Evolutionary conservation across 345 rosid species (phyloP), one percentile per base, ranked within the genome.

Genomic region (Alliaria petiolata): DNA sequence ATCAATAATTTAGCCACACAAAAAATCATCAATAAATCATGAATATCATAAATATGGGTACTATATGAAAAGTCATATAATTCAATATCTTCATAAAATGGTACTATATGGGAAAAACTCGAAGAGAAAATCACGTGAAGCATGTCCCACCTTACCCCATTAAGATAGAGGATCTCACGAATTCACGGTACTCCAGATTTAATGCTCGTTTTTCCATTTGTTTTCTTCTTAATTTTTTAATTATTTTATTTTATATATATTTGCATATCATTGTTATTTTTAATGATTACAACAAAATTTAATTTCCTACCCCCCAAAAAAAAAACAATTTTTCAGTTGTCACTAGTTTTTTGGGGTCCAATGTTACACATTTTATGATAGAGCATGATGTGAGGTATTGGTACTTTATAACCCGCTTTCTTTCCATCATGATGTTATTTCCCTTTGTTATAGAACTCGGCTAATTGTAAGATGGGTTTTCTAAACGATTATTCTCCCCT

Each of bases 111-210:
- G 54, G 40, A 36, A 51, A 65, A 49, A 28, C 33, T 55, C 16
- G 78, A 84, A 79, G 49, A 33, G 82, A 82, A 72, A 72, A 71
- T 82, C 96, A 89, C 92, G 90, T 91, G 93, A 82, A 72, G 72
- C 42, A 31, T 79, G 90, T 49, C 92, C 87, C 87, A 86, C 86
- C 52, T 47, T 80, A 80, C 20, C 80, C 90, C 50, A 25, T 67
- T 69, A 81, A 75, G 82, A 67, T 58, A 33, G 65, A 75, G 83
- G 87, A 82, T 74, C 80, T 81, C 85, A 75, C 81, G 75, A 72
- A 76, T 74, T 71, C 61, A 28, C 64, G 55, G 61, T 56, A 44
- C 44, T 25, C 57, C 31, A 68, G 43, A 33, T 8, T 19, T 33
- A 55, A 55, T 68, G 63, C 54, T 43, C 61, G n/a, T 34, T 26